A percentile compares a stretch with the other conserved stretches of the same genome.
These are phyloP conservation scores for Leishmania tarentolae DNA, from an alignment of 208 protist species.

Conservation along the genomic window DNA sequence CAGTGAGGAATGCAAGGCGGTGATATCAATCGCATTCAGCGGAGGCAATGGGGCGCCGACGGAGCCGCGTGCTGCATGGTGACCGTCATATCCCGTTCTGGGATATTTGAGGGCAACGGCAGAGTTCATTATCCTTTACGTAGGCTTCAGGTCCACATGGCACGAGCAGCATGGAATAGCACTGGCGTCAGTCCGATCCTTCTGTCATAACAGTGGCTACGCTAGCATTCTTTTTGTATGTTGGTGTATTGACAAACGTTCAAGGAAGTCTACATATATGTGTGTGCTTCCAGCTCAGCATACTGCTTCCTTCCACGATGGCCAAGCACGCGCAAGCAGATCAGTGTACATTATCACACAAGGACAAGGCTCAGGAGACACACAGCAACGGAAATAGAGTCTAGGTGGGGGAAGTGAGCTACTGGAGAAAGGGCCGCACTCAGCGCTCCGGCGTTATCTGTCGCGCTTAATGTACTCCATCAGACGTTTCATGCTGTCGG, in stretches of 20 bases:
- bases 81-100: background rate
- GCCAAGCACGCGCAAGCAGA: background rate
- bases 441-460: background rate
- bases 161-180: background rate
- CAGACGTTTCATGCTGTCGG: conserved; percentile 12
- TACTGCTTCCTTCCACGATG: background rate
- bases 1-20: background rate
- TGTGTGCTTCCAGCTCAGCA: background rate
- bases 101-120: background rate
- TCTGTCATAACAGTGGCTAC: background rate
- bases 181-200: background rate
- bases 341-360: background rate
- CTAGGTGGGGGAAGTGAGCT: background rate
- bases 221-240: no score
- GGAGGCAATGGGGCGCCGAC: background rate
- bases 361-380: background rate
- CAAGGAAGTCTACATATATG: background rate
- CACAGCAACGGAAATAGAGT: background rate
- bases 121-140: background rate
- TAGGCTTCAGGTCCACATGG: background rate
- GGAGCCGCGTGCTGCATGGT: background rate
- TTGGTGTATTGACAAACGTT: background rate
- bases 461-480: conserved; percentile 25
- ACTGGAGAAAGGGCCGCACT: no score
- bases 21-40: background rate